Conservation (phyloP, 495 filamentous ascomycete genomes). For the Xylaria longipes region DNA sequence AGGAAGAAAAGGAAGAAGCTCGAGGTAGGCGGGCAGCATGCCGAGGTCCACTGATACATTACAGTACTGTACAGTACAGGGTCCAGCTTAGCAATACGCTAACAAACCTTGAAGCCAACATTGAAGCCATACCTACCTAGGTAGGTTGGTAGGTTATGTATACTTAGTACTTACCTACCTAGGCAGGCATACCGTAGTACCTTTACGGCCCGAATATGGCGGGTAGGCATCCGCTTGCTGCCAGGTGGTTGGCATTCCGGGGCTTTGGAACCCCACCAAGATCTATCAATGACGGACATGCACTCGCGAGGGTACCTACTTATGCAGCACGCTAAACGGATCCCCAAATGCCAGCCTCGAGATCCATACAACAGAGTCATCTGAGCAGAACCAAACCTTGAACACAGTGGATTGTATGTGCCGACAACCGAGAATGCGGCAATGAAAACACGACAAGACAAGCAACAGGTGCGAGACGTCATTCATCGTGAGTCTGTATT, state of each 20-base stretch:
- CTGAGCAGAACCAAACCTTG: background rate
- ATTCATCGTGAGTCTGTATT: background rate
- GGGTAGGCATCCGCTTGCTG: background rate
- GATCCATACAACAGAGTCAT: background rate
- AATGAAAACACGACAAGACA: background rate
- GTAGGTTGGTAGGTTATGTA: too few relatives aligned
- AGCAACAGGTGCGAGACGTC: background rate
- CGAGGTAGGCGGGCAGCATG: background rate
- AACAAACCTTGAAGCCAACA: too few relatives aligned
- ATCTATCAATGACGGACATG: background rate
- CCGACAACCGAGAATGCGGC: slow-evolving; percentile 1
- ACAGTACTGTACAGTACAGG: too few relatives aligned
- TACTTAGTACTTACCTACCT: too few relatives aligned
- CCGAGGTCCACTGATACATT: too few relatives aligned
- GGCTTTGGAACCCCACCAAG: slow-evolving; percentile 5
- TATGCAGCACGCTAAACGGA: background rate
- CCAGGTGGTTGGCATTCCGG: background rate
- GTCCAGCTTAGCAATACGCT: too few relatives aligned
- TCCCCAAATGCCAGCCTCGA: background rate
- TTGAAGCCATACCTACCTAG: too few relatives aligned
- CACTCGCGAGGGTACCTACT: background rate
- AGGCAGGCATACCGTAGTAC: too few relatives aligned
- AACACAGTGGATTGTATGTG: background rate
- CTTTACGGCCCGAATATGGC: background rate
- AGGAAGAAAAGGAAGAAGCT: too few relatives aligned